A percentile compares a stretch with the other conserved stretches of the same genome.
Evolutionary conservation across 441 rosid genomes (phyloP).

Genomic region (Aquilaria agallochum): DNA sequence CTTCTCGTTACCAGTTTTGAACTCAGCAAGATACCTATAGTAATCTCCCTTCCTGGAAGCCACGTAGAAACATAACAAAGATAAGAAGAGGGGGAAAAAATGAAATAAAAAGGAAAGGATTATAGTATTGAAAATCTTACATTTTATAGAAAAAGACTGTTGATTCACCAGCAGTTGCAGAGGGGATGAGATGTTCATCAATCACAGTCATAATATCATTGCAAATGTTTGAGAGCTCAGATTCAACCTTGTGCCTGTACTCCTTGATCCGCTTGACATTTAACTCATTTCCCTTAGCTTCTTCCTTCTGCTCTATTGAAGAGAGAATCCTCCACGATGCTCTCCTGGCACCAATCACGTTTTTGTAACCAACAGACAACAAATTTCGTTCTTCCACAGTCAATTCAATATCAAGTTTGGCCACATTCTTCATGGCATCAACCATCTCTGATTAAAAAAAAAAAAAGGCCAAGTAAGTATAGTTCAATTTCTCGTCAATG

Average conservation of each 20-base stretch:
- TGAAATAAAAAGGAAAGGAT: background rate
- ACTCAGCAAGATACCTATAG: slow-evolving; percentile 43
- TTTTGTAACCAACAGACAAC: slow-evolving; percentile 41
- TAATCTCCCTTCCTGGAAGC: slow-evolving; percentile 41
- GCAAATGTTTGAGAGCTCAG: slow-evolving; percentile 35
- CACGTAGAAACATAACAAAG: background rate
- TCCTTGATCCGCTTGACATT: slow-evolving; percentile 40
- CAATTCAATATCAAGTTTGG: slow-evolving; percentile 31
- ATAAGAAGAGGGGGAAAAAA: background rate
- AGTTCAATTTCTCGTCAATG: background rate
- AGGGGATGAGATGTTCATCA: slow-evolving; percentile 48
- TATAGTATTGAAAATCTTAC: slow-evolving; percentile 16
- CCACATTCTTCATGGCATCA: slow-evolving; percentile 40
- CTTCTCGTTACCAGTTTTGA: slow-evolving; percentile 31
- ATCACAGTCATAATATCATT: slow-evolving; percentile 37
- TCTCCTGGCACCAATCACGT: slow-evolving; percentile 39
- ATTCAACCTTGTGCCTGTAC: slow-evolving; percentile 39
- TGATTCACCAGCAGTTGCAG: slow-evolving; percentile 34
- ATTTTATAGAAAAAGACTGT: slow-evolving; percentile 42
- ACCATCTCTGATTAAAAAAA: slow-evolving; percentile 28
- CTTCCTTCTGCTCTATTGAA: slow-evolving; percentile 44
- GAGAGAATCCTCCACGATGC: slow-evolving; percentile 49
- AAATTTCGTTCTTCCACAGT: slow-evolving; percentile 40
- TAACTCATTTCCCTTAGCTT: slow-evolving; percentile 30
- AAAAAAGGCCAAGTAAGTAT: background rate